Evolutionary conservation across 106 monocot species (phyloP), one percentile per base, ranked within the genome.

Genomic region (Agapanthus africanus): DNA sequence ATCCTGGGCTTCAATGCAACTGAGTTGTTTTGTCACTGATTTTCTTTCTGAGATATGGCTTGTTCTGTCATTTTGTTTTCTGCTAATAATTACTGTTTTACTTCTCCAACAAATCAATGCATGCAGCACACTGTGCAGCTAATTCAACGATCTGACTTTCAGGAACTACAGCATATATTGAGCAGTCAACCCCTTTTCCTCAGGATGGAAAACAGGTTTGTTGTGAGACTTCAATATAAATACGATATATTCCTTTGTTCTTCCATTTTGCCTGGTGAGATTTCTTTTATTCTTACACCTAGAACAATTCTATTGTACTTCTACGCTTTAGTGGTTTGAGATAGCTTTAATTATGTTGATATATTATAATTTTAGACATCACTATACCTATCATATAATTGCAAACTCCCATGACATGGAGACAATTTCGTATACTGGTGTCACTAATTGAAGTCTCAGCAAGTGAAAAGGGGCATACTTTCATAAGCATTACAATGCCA

Each of bases 91-190:
- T 36, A 35, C 19, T 61, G 19, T 14, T 36, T 33, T 59, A 56
- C 6, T 7, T 56, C 7, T 28, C 6, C 10, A 56, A 26, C 56
- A 10, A n/a, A 33, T 33, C 59, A 33, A 15, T 32, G 18, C 32
- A 59, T 59, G 1, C 31, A 31, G 31, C 31, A n/a, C n/a, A n/a
- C n/a, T n/a, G 13, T 40, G 15, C 19, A 47, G 65, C 63, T 25
- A 38, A 71, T 59, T 19, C 19, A 7, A 46, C 19, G 33, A 65
- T 64, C 59, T 67, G 10, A n/a, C n/a, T n/a, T n/a, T n/a, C 78
- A 97, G 97, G 97, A 70, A 92, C 86, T 33, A 81, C 11, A 60
- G 97, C 87, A 67, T 97, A 85, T 71, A 82, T 97, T 83, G 97
- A 97, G 71, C 89, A 97, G 73, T 97, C 97, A 44, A 81, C 19